These are phyloP conservation scores for maize (Zea mays) DNA, from an alignment of 176 grass and related monocot genomes.

Conservation along the genomic window Zm-B73-REFERENCE-NAM-5.0 NC_050096.1:289963001-289963500, in stretches of 20 bases:
- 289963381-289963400: conserved; percentile 63
- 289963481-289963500: conserved; percentile 40
- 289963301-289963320: conserved; percentile 62
- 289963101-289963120: conserved; percentile 57
- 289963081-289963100: conserved; percentile 58
- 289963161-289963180: conserved; percentile 47
- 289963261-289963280: conserved; percentile 70
- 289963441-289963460: conserved; percentile 50
- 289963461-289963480: conserved; percentile 55
- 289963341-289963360: conserved; percentile 40
- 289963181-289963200: conserved; percentile 51
- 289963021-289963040: conserved; percentile 52
- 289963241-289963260: conserved; percentile 67
- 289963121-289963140: conserved; percentile 43
- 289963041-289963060: conserved; percentile 68
- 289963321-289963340: conserved; percentile 44
- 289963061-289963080: conserved; percentile 58
- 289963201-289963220: conserved; percentile 54
- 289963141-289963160: conserved; percentile 54
- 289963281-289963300: conserved; percentile 62
- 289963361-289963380: conserved; percentile 53
- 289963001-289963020: conserved; percentile 75
- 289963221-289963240: conserved; percentile 67
- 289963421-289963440: conserved; percentile 81
- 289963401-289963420: conserved; percentile 70